Conservation (phyloP, 306 rosid species). For the Lablab purpureus region DNA sequence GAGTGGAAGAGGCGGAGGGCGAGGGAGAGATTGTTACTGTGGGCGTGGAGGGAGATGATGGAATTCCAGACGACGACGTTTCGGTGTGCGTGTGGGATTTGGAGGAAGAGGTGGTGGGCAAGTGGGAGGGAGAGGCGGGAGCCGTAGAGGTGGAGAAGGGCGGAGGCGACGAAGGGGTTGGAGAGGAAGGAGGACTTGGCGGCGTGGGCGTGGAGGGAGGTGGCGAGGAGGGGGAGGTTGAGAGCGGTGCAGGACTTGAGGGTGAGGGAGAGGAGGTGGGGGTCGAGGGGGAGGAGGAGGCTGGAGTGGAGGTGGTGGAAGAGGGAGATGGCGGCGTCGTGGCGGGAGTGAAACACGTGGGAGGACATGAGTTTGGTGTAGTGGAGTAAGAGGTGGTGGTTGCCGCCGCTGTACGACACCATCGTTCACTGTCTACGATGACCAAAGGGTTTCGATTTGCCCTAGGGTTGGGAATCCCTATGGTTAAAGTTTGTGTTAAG, state of each 20-base stretch:
- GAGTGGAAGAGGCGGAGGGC: constrained; percentile 59
- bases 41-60: constrained; percentile 63
- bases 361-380: constrained; percentile 65
- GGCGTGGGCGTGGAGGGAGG: constrained; percentile 70
- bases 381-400: constrained; percentile 51
- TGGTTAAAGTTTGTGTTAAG: no score
- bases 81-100: constrained; percentile 59
- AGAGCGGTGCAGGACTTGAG: constrained; percentile 80
- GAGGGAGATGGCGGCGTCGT: constrained; percentile 60
- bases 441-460: no score
- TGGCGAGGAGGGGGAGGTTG: constrained; percentile 61
- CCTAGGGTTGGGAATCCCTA: no score
- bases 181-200: constrained; percentile 60
- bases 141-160: constrained; percentile 71
- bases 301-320: constrained; percentile 74
- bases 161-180: constrained; percentile 64
- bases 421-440: constrained; percentile 4
- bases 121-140: constrained; percentile 53
- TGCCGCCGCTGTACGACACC: constrained; percentile 46
- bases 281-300: constrained; percentile 61
- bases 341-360: constrained; percentile 60
- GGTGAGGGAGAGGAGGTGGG: constrained; percentile 80
- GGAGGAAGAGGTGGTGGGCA: constrained; percentile 72
- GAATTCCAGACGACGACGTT: constrained; percentile 77
- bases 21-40: constrained; percentile 31